Base-by-base conservation (phyloP, 225 moss, liverwort and hornwort genomes). In the Neckera pumila region DNA sequence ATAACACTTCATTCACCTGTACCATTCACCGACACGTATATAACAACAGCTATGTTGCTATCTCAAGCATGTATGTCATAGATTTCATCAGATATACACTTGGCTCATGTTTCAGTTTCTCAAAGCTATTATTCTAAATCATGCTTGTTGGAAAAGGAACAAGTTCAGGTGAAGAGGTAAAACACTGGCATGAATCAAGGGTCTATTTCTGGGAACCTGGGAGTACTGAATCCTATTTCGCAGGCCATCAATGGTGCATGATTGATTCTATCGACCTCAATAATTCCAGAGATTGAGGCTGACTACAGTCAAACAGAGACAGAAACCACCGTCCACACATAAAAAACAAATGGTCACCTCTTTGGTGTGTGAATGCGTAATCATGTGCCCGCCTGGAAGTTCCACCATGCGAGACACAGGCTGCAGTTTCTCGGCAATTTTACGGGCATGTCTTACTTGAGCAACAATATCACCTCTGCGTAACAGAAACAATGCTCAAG, bases 381-480 rank as follows among this genome's bases (percentile, higher is more conserved):
- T 93, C 91, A 99, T 94, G 76, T 99, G 99, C 70, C 96, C 99
- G n/a, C 99, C 99, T 81, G 94, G 91, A 80, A 99, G 89, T 88
- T 97, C 99, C 78, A 96, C 92, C 95, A 99, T 93, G 34, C 92
- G 92, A 58, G 96, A 94, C 70, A 95, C 96, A 36, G 99, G 99
- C 85, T 92, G 93, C 83, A 99, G 90, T 85, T 95, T 96, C 89
- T 89, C 91, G 53, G 96, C 95, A 59, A 99, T 93, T 62, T 87
- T 95, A 49, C 96, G 96, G 17, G 93, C 99, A 90, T 99, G 96
- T 81, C 90, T 91, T 83, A 97, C 88, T 93, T 97, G 99, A 34
- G 99, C 99, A 90, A 99, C 96, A 63, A 99, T 92, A 86, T 99
- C 99, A 53, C 94, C 94, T 88, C 99, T 99, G 93, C 78, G 80